Evolutionary conservation across 139 green algal genomes (phyloP).

Genomic region (Closterium sp.): DNA sequence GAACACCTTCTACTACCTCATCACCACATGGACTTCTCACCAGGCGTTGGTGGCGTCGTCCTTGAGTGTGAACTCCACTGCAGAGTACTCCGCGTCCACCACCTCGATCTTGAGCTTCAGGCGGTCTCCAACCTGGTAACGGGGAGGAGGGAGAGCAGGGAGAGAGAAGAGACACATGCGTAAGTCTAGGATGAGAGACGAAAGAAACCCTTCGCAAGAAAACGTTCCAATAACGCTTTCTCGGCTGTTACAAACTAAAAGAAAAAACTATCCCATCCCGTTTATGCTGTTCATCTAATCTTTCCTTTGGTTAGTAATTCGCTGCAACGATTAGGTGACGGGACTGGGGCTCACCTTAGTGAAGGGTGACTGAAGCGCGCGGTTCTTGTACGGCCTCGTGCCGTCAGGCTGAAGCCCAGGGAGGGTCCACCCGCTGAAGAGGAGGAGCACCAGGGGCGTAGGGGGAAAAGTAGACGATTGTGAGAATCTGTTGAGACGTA

Average conservation of each 20-base stretch:
- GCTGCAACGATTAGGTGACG: not conserved
- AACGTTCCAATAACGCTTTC: too few relatives aligned
- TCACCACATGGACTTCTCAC: slow-evolving; percentile 42
- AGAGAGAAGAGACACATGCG: not conserved
- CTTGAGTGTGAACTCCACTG: slow-evolving; percentile 86
- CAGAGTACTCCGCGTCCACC: slow-evolving; percentile 4
- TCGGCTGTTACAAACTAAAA: too few relatives aligned
- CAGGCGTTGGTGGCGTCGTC: slow-evolving; percentile 74
- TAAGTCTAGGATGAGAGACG: too few relatives aligned
- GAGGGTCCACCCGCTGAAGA: slow-evolving; percentile 54
- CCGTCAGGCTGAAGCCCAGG: slow-evolving; percentile 64
- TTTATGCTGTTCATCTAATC: too few relatives aligned
- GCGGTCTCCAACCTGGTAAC: not conserved
- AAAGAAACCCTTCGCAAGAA: too few relatives aligned
- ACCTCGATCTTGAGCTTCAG: slow-evolving; percentile 19
- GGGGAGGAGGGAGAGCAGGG: slow-evolving; percentile 11
- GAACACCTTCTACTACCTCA: too few relatives aligned
- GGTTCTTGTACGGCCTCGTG: slow-evolving; percentile 89
- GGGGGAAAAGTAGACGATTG: not conserved
- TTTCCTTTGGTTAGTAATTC: too few relatives aligned
- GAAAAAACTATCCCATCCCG: too few relatives aligned
- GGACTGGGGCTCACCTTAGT: not conserved
- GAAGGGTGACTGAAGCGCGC: slow-evolving; percentile 90
- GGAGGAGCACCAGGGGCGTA: not conserved
- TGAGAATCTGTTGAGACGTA: not conserved